Evolutionary conservation across 2,329 filamentous ascomycete species (phyloP).

Genomic region (Alternaria longipes): DNA sequence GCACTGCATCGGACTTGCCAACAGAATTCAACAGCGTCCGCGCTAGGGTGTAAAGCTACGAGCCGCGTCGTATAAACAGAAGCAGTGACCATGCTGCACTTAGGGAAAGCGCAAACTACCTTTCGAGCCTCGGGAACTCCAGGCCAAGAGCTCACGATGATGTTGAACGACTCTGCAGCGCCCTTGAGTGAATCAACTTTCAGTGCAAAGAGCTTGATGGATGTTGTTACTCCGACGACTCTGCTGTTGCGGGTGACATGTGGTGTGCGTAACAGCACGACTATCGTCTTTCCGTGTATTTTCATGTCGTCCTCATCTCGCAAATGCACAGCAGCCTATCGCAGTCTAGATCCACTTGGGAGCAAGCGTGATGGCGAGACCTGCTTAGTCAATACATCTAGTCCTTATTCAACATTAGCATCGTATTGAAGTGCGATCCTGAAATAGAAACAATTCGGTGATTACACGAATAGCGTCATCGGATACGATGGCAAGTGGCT

Average conservation of each 20-base stretch:
- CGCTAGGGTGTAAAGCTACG: neutral
- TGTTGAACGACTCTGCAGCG: neutral
- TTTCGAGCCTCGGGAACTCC: neutral
- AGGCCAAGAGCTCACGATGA: neutral
- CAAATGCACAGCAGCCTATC: neutral
- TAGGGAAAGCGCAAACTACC: neutral
- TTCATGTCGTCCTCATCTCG: neutral
- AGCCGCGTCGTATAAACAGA: neutral
- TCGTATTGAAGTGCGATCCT: neutral
- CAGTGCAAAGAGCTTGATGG: neutral
- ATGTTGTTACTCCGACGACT: neutral
- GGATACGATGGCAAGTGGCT: neutral
- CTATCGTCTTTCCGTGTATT: neutral
- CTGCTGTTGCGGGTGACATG: neutral
- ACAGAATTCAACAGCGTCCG: neutral
- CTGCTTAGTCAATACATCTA: neutral
- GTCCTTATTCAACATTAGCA: neutral
- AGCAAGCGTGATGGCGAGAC: neutral
- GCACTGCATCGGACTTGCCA: neutral
- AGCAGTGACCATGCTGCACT: neutral
- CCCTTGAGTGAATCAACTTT: neutral
- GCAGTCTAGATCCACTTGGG: neutral
- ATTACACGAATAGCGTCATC: constrained; percentile 3
- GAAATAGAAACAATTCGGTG: neutral
- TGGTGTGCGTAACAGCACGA: neutral